These are phyloP conservation scores for Xylaria longipes DNA, from an alignment of 495 filamentous ascomycete species.

Conservation along the genomic window DNA sequence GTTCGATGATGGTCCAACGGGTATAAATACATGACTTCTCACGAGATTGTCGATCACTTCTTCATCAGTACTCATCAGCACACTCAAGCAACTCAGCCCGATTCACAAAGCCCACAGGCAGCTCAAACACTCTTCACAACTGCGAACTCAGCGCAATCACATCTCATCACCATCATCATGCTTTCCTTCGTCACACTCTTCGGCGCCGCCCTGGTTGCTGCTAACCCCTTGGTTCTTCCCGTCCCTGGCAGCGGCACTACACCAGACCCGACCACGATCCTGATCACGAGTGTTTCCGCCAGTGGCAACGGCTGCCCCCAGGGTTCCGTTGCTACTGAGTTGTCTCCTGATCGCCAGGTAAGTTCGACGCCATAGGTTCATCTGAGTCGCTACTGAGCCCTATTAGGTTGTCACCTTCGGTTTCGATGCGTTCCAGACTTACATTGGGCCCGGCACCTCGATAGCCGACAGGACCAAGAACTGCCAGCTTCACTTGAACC, in stretches of 20 bases:
- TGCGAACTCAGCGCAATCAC: constrained; percentile 13
- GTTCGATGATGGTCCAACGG: constrained; percentile 15
- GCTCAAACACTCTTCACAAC: constrained; percentile 19
- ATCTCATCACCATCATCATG: constrained; percentile 47
- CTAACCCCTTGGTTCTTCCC: constrained; percentile 47
- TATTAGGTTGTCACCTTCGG: constrained; percentile 61
- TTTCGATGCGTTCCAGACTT: constrained; percentile 63
- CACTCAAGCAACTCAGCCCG: constrained; percentile 32
- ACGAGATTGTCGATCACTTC: constrained; percentile 40
- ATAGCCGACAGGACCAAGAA: constrained; percentile 57
- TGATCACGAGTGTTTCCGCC: constrained; percentile 62
- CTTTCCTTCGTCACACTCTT: constrained; percentile 53
- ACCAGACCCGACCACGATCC: constrained; percentile 51
- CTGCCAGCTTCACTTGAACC: constrained; percentile 65
- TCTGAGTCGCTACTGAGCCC: constrained; percentile 28
- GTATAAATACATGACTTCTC: constrained; percentile 45
- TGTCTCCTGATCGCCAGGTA: constrained; percentile 59
- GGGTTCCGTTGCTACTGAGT: constrained; percentile 53
- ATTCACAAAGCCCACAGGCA: constrained; percentile 18
- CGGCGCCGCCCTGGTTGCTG: constrained; percentile 52
- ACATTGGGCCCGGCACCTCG: constrained; percentile 56
- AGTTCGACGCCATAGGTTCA: constrained; percentile 29
- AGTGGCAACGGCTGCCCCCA: constrained; percentile 66
- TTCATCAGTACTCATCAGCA: constrained; percentile 35
- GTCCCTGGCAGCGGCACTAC: constrained; percentile 38